phyloP scores from a whole-genome alignment of 2,329 filamentous ascomycete species.

The Onygenales sp. region DNA sequence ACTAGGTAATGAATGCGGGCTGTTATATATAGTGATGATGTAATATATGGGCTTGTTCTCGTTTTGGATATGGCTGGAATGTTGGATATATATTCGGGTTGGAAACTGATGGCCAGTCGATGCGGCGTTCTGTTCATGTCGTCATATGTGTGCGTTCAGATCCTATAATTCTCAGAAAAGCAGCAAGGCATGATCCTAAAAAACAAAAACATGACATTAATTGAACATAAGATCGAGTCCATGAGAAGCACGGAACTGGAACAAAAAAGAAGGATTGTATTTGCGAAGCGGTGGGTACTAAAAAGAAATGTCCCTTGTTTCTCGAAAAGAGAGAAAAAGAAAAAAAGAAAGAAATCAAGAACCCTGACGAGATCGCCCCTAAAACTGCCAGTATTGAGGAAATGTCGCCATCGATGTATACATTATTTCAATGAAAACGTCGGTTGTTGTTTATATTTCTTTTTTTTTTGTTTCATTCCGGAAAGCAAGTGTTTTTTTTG shows the following conservation, averaged over 20 bases:
- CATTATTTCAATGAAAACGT: conserved; percentile 3
- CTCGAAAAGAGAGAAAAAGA: conserved; percentile 2
- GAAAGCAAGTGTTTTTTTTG: neutral
- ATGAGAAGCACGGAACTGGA: neutral
- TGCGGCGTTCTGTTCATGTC: too few relatives aligned
- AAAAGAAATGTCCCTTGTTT: conserved; percentile 1
- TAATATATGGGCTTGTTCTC: too few relatives aligned
- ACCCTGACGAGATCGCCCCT: neutral
- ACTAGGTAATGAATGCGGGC: too few relatives aligned
- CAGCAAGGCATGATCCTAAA: neutral
- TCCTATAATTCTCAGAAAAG: neutral
- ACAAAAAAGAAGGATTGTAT: conserved; percentile 5
- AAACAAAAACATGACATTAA: neutral
- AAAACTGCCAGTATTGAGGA: neutral
- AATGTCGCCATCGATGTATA: conserved; percentile 2
- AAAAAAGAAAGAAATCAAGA: neutral
- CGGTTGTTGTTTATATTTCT: conserved; percentile 1
- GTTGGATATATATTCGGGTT: too few relatives aligned
- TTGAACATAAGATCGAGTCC: neutral
- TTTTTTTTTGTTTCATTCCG: neutral
- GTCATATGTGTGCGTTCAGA: too few relatives aligned
- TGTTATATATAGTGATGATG: too few relatives aligned
- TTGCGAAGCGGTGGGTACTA: conserved; percentile 7
- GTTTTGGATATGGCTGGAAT: too few relatives aligned
- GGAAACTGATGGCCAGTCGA: too few relatives aligned